Evolutionary conservation across 805 yeast genomes (phyloP), one percentile per base, ranked within the genome.

Genomic region (Maudiozyma pseudohumilis): DNA sequence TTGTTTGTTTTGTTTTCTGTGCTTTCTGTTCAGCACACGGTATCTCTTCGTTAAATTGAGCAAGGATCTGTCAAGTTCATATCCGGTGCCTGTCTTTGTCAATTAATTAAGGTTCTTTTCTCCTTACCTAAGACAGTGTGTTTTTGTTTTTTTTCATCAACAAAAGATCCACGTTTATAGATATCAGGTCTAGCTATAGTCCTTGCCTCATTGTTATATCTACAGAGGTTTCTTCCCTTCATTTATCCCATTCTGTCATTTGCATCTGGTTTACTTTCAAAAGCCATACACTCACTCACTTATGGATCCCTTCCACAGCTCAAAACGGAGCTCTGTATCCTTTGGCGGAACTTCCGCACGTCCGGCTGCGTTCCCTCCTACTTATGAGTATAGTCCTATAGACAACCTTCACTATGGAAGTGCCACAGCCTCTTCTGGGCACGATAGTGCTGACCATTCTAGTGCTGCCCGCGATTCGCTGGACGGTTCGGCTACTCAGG

Each of bases 291-390:
- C 4, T 24, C 26, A 24, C n/a, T 24, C 26, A 24, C 26, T 24
- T 24, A 54, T 54, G 59, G 57, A 53, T 33, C 45, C 50, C 26
- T 51, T 40, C 38, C 47, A 54, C 23, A 47, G 47, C 32, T 45
- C 52, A 12, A 58, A 56, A 38, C 52, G 61, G 19, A 50, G 56
- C 34, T 55, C 60, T 4, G 51, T 56, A 17, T 52, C 57, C 11
- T 55, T 52, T 42, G 58, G 57, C 8, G 40, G 32, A 4, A 29
- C 32, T 6, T n/a, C 31, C 4, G 31, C 31, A n/a, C 15, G 31
- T 16, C 15, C 31, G n/a, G 5, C 23, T 5, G 20, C 22, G 18
- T 19, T 10, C n/a, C 22, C 23, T 12, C 26, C n/a, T 24, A 10
- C 40, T 12, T 6, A 15, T 26, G 29, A 31, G 10, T 30, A 32